A percentile compares a stretch with the other conserved stretches of the same genome.
These are phyloP conservation scores for Phytophthora lateralis DNA, from an alignment of 352 stramenopile genomes.

Conservation along the genomic window DNA sequence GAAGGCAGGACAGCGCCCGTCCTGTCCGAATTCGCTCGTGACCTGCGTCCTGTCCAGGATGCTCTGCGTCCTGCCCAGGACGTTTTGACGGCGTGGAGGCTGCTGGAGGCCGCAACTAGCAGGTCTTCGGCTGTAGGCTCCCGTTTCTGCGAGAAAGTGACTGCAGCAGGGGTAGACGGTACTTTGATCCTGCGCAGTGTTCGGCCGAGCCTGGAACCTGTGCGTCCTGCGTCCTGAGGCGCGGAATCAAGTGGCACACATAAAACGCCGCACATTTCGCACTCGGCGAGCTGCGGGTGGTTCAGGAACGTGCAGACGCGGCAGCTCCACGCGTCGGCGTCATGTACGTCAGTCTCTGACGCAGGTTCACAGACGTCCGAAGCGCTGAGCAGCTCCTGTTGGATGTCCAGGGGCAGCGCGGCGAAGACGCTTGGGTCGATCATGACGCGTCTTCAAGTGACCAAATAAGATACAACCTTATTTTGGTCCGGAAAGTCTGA, in stretches of 20 bases:
- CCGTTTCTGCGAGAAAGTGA: slow-evolving; percentile 57
- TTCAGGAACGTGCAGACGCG: slow-evolving; percentile 84
- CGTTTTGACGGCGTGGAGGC: slow-evolving; percentile 55
- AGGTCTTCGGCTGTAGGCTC: slow-evolving; percentile 73
- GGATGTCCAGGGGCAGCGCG: slow-evolving; percentile 59
- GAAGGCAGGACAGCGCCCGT: slow-evolving; percentile 33
- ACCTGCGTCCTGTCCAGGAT: slow-evolving; percentile 30
- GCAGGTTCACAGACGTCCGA: neutral
- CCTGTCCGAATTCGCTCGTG: slow-evolving; percentile 25
- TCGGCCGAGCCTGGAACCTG: slow-evolving; percentile 40
- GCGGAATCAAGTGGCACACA: slow-evolving; percentile 30
- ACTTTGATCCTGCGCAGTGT: slow-evolving; percentile 52
- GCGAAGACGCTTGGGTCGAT: slow-evolving; percentile 60
- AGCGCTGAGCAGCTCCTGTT: slow-evolving; percentile 49
- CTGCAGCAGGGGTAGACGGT: slow-evolving; percentile 46
- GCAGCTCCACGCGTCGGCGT: slow-evolving; percentile 53
- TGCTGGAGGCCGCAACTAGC: slow-evolving; percentile 51
- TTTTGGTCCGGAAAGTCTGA: no score
- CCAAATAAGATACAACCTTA: no score
- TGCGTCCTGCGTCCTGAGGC: neutral
- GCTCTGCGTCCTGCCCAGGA: slow-evolving; percentile 30
- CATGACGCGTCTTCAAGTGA: no score
- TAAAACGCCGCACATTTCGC: slow-evolving; percentile 73
- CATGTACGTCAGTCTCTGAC: neutral
- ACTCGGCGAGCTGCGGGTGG: slow-evolving; percentile 65